These are phyloP conservation scores for Suhomyces terraborum DNA, from an alignment of 1,139 yeast genomes.

Conservation along the genomic window DNA sequence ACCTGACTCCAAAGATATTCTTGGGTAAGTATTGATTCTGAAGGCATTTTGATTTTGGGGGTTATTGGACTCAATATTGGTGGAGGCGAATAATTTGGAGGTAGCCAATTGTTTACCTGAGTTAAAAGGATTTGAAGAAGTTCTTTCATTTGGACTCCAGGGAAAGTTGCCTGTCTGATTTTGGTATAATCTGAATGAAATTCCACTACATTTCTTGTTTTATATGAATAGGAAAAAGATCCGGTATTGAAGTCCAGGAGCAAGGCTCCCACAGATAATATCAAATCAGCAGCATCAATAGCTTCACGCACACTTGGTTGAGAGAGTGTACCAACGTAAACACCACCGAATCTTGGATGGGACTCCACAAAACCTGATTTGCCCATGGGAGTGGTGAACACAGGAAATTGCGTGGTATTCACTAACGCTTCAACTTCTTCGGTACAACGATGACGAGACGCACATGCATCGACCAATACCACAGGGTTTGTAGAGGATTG, in stretches of 20 bases:
- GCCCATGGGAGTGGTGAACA: slow-evolving; percentile 25
- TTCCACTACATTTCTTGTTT: slow-evolving; percentile 40
- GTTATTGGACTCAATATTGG: slow-evolving; percentile 16
- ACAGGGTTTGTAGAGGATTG: slow-evolving; percentile 33
- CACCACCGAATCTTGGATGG: slow-evolving; percentile 23
- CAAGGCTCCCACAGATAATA: slow-evolving; percentile 31
- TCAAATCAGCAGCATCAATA: slow-evolving; percentile 24
- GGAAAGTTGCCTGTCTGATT: slow-evolving; percentile 37
- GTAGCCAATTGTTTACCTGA: slow-evolving; percentile 10
- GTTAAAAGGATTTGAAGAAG: slow-evolving; percentile 21
- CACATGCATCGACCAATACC: slow-evolving; percentile 41
- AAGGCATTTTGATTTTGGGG: slow-evolving; percentile 27
- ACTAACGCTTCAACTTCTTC: slow-evolving; percentile 35
- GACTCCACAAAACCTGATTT: slow-evolving; percentile 23
- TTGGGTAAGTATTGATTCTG: slow-evolving; percentile 52
- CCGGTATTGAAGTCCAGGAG: slow-evolving; percentile 46
- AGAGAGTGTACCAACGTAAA: slow-evolving; percentile 25
- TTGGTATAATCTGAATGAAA: slow-evolving; percentile 45
- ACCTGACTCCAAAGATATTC: slow-evolving; percentile 83
- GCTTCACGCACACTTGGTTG: slow-evolving; percentile 22
- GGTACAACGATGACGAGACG: slow-evolving; percentile 36
- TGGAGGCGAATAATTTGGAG: slow-evolving; percentile 15
- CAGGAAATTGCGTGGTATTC: slow-evolving; percentile 32
- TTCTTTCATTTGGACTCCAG: slow-evolving; percentile 41
- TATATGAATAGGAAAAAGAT: slow-evolving; percentile 40